Conservation (phyloP, 1,139 yeast species). For the Blastobotrys buckinghamii region DNA sequence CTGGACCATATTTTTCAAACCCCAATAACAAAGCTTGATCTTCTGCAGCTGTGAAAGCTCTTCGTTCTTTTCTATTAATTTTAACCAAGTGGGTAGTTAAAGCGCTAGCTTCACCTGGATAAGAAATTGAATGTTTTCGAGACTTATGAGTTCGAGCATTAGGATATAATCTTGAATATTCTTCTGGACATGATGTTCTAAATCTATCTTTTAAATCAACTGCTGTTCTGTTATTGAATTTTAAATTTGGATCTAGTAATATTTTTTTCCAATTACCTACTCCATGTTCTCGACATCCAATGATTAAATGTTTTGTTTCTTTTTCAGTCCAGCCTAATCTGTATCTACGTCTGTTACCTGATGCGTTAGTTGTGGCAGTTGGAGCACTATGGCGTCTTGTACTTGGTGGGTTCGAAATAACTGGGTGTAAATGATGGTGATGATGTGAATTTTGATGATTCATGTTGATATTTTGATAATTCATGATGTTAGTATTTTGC, state of each 20-base stretch:
- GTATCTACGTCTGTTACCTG: constrained; percentile 20
- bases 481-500: too few relatives aligned
- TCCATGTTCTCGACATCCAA: constrained; percentile 40
- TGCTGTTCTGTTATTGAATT: constrained; percentile 41
- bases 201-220: constrained; percentile 39
- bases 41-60: constrained; percentile 59
- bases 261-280: constrained; percentile 45
- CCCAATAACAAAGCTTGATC: constrained; percentile 67
- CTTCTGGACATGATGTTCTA: constrained; percentile 42
- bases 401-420: neutral
- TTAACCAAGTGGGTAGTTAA: constrained; percentile 26
- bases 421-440: neutral
- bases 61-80: constrained; percentile 40
- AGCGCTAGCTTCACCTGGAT: neutral
- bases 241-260: constrained; percentile 35
- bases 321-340: constrained; percentile 39
- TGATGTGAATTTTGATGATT: neutral
- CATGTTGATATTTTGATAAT: too few relatives aligned
- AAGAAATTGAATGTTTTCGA: neutral
- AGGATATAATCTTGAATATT: constrained; percentile 39
- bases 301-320: constrained; percentile 38
- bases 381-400: neutral
- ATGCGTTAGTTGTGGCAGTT: neutral
- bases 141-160: constrained; percentile 38
- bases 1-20: constrained; percentile 66